Evolutionary conservation across 495 filamentous ascomycete species (phyloP), one percentile per base, ranked within the genome.

Genomic region (Hypoxylon subgilvum): DNA sequence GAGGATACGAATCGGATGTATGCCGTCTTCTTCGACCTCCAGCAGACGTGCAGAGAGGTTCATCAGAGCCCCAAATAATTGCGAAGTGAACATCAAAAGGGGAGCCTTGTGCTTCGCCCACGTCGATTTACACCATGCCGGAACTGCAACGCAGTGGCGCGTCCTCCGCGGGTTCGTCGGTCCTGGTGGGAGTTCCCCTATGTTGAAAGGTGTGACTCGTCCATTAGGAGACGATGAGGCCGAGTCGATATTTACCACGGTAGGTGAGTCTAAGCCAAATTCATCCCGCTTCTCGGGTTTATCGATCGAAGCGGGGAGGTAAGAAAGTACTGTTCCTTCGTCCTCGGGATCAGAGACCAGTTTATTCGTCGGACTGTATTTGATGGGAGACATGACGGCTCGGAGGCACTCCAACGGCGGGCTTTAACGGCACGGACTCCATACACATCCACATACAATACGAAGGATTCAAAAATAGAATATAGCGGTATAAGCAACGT

Each of bases 1-100:
- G 30, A 97, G 80, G 46, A 98, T 86, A 74, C 96, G 93, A 65
- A 96, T 88, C 7, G 93, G 90, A 75, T 95, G 84, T 78, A 94
- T 86, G 0, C 81, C 84, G 3, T 35, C 34, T 22, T 86, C 76
- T 16, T 86, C 90, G 3, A 87, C 78, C 66, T 95, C 91, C 36
- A 97, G 74, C 1, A 95, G 66, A 31, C 93, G 81, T 0, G 91
- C 90, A 18, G 86, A 83, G 6, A 95, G 81, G 69, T 93, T 95
- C 94, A 98, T 98, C 38, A 90, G 72, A 0, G 87, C 86, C 0
- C 88, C 92, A 62, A 96, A 97, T 28, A 95, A 74, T 74, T 96
- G 92, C 7, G 92, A 81, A 17, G 86, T 22, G 13, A 91, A 70
- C 27, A 98, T 87, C 16, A 93, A 73, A 14, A 88, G 77, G 41